These are phyloP conservation scores for Fusarium irregulare DNA, from an alignment of 2,329 filamentous ascomycete genomes.

Conservation along the genomic window DNA sequence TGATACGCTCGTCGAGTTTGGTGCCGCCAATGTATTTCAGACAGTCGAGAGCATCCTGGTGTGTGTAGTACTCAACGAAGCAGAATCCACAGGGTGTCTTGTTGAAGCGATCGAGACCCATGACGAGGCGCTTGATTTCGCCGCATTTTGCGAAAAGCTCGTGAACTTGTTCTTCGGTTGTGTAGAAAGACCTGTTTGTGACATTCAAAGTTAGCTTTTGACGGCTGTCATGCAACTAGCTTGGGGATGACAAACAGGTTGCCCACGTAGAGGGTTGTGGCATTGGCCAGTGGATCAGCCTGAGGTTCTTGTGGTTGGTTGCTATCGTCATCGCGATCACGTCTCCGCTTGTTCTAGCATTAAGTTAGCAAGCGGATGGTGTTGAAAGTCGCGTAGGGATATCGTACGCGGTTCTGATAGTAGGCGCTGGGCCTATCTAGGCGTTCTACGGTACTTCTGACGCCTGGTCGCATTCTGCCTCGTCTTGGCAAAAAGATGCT, in stretches of 20 bases:
- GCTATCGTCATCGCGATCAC: conserved; percentile 69
- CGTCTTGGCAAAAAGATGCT: background rate
- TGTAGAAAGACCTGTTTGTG: conserved; percentile 84
- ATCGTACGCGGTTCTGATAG: conserved; percentile 80
- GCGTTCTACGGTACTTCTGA: conserved; percentile 83
- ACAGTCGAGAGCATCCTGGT: conserved; percentile 96
- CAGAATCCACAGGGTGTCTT: conserved; percentile 99
- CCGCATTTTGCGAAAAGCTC: conserved; percentile 96
- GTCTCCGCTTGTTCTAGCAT: conserved; percentile 76
- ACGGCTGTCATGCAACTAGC: background rate
- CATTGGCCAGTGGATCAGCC: conserved; percentile 80
- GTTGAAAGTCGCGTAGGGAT: background rate
- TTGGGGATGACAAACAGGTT: conserved; percentile 73
- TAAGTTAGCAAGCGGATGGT: conserved; percentile 17
- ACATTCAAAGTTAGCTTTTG: conserved; percentile 27
- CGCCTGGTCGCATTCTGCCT: conserved; percentile 57
- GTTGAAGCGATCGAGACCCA: conserved; percentile 96
- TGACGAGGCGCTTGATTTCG: conserved; percentile 97
- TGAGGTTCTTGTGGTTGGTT: conserved; percentile 59
- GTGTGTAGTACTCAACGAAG: conserved; percentile 99
- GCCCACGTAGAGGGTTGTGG: conserved; percentile 96
- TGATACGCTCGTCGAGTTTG: conserved; percentile 96
- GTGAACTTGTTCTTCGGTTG: conserved; percentile 98
- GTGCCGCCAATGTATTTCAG: conserved; percentile 99
- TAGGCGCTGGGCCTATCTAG: conserved; percentile 96